Evolutionary conservation across 2,329 filamentous ascomycete genomes (phyloP).

Genomic region (Penicillium concentricum): DNA sequence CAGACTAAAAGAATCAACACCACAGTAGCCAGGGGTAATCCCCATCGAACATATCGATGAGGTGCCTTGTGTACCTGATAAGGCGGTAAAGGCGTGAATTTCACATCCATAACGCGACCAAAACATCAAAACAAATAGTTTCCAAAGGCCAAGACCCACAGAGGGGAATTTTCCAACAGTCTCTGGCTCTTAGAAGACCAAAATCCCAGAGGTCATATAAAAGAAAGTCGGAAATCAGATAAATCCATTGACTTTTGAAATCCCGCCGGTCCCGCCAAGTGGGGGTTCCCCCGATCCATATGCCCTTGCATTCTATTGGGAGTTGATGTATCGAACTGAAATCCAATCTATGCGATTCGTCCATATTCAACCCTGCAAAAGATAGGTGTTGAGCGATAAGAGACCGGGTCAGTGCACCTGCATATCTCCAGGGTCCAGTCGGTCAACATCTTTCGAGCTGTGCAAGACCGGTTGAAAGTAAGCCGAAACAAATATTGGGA

Average conservation of each 20-base stretch:
- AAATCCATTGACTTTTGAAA: background rate
- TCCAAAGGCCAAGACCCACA: background rate
- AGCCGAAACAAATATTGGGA: background rate
- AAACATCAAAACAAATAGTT: background rate
- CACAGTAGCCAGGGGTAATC: background rate
- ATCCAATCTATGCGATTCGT: background rate
- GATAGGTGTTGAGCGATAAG: background rate
- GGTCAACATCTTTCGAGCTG: background rate
- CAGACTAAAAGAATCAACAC: constrained; percentile 2
- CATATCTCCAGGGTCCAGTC: background rate
- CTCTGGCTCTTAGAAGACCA: background rate
- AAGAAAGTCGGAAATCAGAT: background rate
- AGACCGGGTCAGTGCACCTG: background rate
- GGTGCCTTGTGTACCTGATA: background rate
- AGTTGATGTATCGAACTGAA: background rate
- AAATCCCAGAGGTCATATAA: background rate
- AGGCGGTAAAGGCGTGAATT: background rate
- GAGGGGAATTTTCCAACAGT: background rate
- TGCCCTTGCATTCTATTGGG: background rate
- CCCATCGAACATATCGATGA: constrained; percentile 4
- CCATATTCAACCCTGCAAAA: background rate
- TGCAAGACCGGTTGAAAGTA: background rate
- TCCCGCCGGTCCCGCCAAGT: background rate
- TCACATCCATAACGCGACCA: background rate
- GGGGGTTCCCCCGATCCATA: background rate